These are phyloP conservation scores for Sphaerulina vaccinii DNA, from an alignment of 2,329 filamentous ascomycete genomes.

Conservation along the genomic window DNA sequence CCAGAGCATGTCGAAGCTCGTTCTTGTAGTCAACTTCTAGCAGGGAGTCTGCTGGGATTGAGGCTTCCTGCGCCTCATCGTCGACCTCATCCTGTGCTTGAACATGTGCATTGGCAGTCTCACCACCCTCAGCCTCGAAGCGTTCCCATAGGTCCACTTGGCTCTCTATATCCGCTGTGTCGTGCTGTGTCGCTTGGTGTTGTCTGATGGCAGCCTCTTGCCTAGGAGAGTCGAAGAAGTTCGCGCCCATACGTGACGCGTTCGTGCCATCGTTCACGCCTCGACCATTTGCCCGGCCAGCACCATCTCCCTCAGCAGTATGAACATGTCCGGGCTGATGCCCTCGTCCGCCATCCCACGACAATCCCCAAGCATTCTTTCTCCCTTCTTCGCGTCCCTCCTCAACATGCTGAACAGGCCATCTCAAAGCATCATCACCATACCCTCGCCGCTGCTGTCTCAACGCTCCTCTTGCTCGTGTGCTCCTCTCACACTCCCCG, in stretches of 20 bases:
- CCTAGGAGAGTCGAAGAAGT: constrained; percentile 10
- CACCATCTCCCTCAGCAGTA: background rate
- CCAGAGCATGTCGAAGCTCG: constrained; percentile 27
- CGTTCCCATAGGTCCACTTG: constrained; percentile 21
- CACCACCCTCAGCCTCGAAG: constrained; percentile 15
- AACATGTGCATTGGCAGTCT: background rate
- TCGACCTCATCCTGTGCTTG: background rate
- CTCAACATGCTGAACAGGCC: background rate
- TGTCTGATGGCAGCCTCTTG: background rate
- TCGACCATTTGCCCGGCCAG: background rate
- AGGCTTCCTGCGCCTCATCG: background rate
- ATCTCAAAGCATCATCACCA: constrained; percentile 18
- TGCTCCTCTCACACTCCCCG: constrained; percentile 17
- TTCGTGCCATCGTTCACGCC: background rate
- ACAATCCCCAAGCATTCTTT: background rate
- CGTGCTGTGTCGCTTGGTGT: background rate
- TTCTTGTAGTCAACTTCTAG: constrained; percentile 29
- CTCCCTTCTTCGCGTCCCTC: background rate
- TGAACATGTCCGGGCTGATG: background rate
- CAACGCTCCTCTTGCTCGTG: constrained; percentile 8
- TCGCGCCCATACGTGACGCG: background rate
- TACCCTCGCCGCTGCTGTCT: constrained; percentile 23
- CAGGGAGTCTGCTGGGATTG: constrained; percentile 16
- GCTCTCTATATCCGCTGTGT: background rate
- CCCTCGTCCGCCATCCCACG: background rate